Conservation (phyloP, 257 asterid genomes). For the Jacaranda mimosifolia region DNA sequence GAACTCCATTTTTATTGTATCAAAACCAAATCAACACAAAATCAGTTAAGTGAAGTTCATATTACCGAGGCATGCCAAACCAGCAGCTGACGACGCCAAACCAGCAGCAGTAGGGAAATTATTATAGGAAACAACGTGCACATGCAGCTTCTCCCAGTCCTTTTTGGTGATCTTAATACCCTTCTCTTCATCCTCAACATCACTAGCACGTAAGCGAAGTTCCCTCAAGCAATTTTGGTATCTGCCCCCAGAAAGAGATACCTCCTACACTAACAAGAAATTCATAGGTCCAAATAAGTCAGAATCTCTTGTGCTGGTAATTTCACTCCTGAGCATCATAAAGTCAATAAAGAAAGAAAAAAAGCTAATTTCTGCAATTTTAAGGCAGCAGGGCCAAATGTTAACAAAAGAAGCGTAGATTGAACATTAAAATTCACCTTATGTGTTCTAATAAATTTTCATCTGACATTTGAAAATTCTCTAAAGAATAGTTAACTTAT, state of each 20-base stretch:
- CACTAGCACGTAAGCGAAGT: conserved; percentile 89
- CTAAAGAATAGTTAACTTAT: background rate
- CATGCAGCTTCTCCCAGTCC: conserved; percentile 90
- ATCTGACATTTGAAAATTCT: conserved; percentile 7
- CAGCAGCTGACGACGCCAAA: conserved; percentile 99
- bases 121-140: conserved; percentile 90
- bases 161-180: conserved; percentile 82
- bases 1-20: background rate
- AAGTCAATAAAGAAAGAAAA: conserved; percentile 2
- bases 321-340: conserved; percentile 25
- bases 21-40: conserved; percentile 2
- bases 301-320: conserved; percentile 20
- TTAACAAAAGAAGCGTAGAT: background rate
- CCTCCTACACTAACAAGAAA: conserved; percentile 72
- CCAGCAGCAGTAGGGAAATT: conserved; percentile 99
- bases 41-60: conserved; percentile 14
- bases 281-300: conserved; percentile 18
- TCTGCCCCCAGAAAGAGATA: conserved; percentile 93
- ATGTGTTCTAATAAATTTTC: conserved; percentile 3
- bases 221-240: conserved; percentile 92
- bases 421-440: conserved; percentile 4
- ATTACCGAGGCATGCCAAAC: conserved; percentile 97
- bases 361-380: background rate
- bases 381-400: conserved; percentile 30
- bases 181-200: conserved; percentile 85